Evolutionary conservation across 768 basidiomycete genomes (phyloP), one percentile per base, ranked within the genome.

Genomic region (Rhodotorula sphaerocarpa): DNA sequence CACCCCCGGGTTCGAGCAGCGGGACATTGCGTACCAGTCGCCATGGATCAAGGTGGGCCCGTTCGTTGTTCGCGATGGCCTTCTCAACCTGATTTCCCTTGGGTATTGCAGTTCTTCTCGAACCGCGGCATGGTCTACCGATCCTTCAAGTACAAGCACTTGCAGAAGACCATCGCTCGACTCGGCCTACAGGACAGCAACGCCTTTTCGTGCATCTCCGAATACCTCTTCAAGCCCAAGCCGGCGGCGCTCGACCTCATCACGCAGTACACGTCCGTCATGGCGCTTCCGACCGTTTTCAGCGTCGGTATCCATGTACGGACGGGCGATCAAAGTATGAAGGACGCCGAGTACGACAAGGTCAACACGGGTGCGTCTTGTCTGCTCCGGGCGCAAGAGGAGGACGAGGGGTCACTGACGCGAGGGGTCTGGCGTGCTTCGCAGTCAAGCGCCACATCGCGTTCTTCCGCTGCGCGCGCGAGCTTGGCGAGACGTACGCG

Each of bases 201-300:
- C 16, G 61, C 66, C 14, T 67, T 63, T 46, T 42, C 66, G 2
- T 67, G 66, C 50, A 63, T 67, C 61, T 51, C 46, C 50, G 55
- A 63, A 30, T 67, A 67, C 58, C 66, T 67, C 30, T 67, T 67
- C 51, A 43, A 59, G 30, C 66, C 66, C 30, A 67, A 67, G 46
- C 57, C 45, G 25, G 43, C 57, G 2, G 61, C 58, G 20, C 53
- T 63, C 41, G 48, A 57, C 42, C 52, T 67, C 50, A 63, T 67
- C 55, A 27, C 54, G 15, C 39, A 67, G 45, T 67, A 67, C 46
- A 63, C 61, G 2, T 52, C 50, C 18, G 52, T 57, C 1, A 25
- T 67, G 3, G 48, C 66, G 10, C 46, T 67, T 3, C 66, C 66
- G 21, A 57, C 36, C 15, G 55, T 67, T 23, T 67, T 67, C 36